Base-by-base conservation (phyloP, 208 protist genomes). In the Trypanosoma vivax region DNA sequence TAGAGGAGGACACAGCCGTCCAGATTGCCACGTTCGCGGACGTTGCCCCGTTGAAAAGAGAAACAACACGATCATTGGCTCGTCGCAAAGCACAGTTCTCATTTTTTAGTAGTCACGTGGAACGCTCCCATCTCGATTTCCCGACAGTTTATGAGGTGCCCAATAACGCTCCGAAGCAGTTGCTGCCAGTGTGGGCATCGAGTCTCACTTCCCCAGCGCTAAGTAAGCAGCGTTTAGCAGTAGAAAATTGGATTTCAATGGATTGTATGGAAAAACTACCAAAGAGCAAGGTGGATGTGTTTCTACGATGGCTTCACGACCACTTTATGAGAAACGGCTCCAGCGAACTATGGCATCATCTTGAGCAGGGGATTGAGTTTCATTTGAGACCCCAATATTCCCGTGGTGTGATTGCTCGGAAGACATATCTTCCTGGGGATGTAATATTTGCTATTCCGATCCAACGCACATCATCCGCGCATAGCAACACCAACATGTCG, bases 101-200 rank as follows among this genome's bases (percentile, higher is more conserved):
- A 3, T 86, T 82, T 43, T 29, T 81, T 37, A 35, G 45, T 14
- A 33, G 73, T 49, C 65, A 65, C 3, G 50, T 41, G 9, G 50
- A 65, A 60, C 51, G 38, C 1, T 27, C 41, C 14, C 29, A 47
- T 29, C 30, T 42, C 10, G 54, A 59, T 35, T 59, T 70, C 25
- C 54, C 54, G 27, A 31, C 43, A 31, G 50, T 68, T 25, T 16
- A 70, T 38, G 58, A 53, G 33, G 78, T 86, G 25, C 82, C 82
- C 5, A 86, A 86, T 66, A 76, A 73, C 53, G 67, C 65, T 11
- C 72, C 78, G 6, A 86, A 86, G 61, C 61, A 65, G 37, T 65
- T 60, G 30, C 48, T 90, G 30, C 77, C 82, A 2, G 76, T 79
- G 78, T 86, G 78, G 75, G 63, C 78, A 34, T 83, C 73, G 10